Conservation (phyloP, 1,284 basidiomycete species). For the Lentinus polychrous region DNA sequence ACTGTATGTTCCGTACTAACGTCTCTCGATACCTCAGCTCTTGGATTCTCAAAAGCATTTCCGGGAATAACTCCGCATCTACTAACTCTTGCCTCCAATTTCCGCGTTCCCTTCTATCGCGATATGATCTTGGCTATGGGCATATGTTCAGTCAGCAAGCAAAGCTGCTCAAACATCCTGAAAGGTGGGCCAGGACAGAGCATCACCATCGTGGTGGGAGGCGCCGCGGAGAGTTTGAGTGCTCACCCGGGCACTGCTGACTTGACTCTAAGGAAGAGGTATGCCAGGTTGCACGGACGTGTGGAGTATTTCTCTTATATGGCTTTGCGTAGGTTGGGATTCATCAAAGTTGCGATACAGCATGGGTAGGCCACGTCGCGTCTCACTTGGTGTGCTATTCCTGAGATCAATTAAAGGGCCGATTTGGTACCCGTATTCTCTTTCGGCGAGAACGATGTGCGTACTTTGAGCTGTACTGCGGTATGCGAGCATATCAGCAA, state of each 20-base stretch:
- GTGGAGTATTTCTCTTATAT: too few species aligned
- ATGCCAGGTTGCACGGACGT: constrained; percentile 4
- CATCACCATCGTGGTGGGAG: constrained; percentile 95
- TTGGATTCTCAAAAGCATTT: constrained; percentile 86
- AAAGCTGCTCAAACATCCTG: constrained; percentile 87
- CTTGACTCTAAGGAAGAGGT: constrained; percentile 80
- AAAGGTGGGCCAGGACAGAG: constrained; percentile 63
- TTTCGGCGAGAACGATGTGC: constrained; percentile 96
- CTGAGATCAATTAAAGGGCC: too few species aligned
- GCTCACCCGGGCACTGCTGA: constrained; percentile 95
- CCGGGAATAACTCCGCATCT: constrained; percentile 93
- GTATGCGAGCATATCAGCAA: not conserved
- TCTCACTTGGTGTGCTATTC: too few species aligned
- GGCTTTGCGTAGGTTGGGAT: constrained; percentile 56
- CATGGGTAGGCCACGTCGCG: constrained; percentile 57
- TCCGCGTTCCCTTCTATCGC: constrained; percentile 88
- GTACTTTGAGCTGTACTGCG: constrained; percentile 26
- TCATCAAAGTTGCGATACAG: constrained; percentile 95
- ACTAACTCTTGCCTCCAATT: constrained; percentile 87
- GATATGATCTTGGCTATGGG: constrained; percentile 85
- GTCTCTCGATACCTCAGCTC: constrained; percentile 45
- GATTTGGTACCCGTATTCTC: constrained; percentile 93
- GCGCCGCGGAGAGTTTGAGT: constrained; percentile 89
- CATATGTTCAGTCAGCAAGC: constrained; percentile 87
- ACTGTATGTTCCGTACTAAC: not conserved